Base-by-base conservation (phyloP, 257 asterid genomes). In the Mentha longifolia region DNA sequence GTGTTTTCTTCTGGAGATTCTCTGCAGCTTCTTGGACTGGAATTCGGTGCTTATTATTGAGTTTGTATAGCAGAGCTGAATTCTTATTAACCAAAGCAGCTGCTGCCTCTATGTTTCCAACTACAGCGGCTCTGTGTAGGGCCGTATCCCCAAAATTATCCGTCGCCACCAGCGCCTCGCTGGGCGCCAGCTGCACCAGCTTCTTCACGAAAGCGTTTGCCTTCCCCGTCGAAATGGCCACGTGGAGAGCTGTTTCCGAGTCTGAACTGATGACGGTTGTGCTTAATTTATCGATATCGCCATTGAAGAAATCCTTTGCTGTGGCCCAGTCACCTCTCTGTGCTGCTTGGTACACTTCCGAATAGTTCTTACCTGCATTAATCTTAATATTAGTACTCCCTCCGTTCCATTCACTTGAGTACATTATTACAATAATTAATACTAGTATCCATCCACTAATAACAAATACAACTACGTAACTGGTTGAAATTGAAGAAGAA, bases 71-170 rank as follows among this genome's bases (percentile, higher is more conserved):
- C 49, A 64, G n/a, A 28, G 13, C 25, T 2, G 66, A 11, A 3
- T 64, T 73, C 12, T 6, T 73, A 4, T 42, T 17, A 7, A 73
- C 77, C 66, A 73, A n/a, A 49, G 20, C 42, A 1, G 2, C 1
- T 5, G 60, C 65, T 2, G 59, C 77, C 28, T 41, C 66, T 4
- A 28, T 73, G 25, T 73, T 73, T n/a, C 72, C 66, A 30, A 57
- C 58, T 1, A 0, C 1, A 1, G 67, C 72, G 7, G 65, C 72
- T 0, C 4, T 0, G 37, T 73, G 72, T 7, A 73, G 19, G 6
- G 77, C 72, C 6, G 57, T 62, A 1, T 25, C 7, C 16, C 71
- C 77, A 4, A 0, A 0, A 4, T 1, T 0, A 54, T 22, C 52
- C 56, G 17, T 25, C 0, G 0, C 2, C 30, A 9, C 3, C 2